Evolutionary conservation across 441 rosid species (phyloP), one percentile per base, ranked within the genome.

Genomic region (Lepidium campestre): DNA sequence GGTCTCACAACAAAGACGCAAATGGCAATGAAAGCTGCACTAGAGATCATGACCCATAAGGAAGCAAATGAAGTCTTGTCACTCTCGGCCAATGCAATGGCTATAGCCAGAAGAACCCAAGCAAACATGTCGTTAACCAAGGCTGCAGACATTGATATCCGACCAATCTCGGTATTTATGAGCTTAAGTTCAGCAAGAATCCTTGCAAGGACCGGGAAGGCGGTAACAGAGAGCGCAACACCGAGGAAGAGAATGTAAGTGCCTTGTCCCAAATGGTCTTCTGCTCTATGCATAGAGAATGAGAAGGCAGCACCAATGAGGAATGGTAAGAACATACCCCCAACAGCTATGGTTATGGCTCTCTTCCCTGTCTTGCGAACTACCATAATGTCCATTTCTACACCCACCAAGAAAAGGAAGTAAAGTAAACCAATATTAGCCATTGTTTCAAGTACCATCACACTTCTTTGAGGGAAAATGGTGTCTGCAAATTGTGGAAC

Each of bases 381-480:
- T 27, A 85, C 95, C 0, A 93, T 67, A 3, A 90, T 68, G 70
- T 92, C 99, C 97, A 95, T 95, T 71, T 92, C 99, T 7, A 95
- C 90, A 25, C 98, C 99, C 20, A 95, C 91, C 7, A 95, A 75
- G 81, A 92, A 95, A 34, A 95, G 79, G 77, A 88, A 95, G 81
- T 88, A 88, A 25, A 92, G 85, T 17, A 95, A 89, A 44, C 98
- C 97, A 2, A 95, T 79, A 10, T 90, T 92, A n/a, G 98, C 97
- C 97, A 92, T 88, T 56, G 97, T 90, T 77, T 95, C 99, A 11
- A 94, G 93, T 69, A 94, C 98, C 96, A 94, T 86, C 39, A 94
- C 98, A 74, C 97, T 89, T 65, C 93, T 78, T 2, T 89, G 73
- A 10, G 99, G 99, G 65, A 94, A 94, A 0, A 94, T 13, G 0